phyloP scores from a whole-genome alignment of 257 asterid genomes.

The Mitragyna speciosa region DNA sequence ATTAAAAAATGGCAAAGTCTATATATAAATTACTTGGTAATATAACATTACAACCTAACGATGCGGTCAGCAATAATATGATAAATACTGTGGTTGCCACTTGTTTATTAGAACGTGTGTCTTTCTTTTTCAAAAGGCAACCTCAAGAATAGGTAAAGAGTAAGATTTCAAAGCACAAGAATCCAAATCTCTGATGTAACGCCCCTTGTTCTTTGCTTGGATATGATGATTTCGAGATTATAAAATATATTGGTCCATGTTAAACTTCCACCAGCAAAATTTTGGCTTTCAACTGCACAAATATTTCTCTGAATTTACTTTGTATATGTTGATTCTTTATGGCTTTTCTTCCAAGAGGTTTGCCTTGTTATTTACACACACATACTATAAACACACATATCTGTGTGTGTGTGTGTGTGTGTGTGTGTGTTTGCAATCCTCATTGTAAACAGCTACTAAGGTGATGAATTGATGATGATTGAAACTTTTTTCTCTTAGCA shows the following conservation, averaged over 20 bases:
- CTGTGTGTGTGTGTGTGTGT: too few species aligned
- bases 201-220: background rate
- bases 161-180: too few species aligned
- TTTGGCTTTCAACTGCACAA: background rate
- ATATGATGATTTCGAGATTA: background rate
- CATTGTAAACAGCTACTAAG: background rate
- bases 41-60: background rate
- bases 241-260: too few species aligned
- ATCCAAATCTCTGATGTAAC: too few species aligned
- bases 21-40: background rate
- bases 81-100: background rate
- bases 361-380: too few species aligned
- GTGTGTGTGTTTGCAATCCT: too few species aligned
- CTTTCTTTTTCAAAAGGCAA: background rate
- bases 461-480: background rate
- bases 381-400: too few species aligned
- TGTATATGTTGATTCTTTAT: too few species aligned
- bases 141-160: too few species aligned
- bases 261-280: background rate
- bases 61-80: background rate
- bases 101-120: conserved; percentile 1
- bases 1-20: background rate
- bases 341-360: too few species aligned
- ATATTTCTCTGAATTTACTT: too few species aligned
- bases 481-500: background rate